These are phyloP conservation scores for Pseudocercospora vitis DNA, from an alignment of 2,329 filamentous ascomycete genomes.

Conservation along the genomic window DNA sequence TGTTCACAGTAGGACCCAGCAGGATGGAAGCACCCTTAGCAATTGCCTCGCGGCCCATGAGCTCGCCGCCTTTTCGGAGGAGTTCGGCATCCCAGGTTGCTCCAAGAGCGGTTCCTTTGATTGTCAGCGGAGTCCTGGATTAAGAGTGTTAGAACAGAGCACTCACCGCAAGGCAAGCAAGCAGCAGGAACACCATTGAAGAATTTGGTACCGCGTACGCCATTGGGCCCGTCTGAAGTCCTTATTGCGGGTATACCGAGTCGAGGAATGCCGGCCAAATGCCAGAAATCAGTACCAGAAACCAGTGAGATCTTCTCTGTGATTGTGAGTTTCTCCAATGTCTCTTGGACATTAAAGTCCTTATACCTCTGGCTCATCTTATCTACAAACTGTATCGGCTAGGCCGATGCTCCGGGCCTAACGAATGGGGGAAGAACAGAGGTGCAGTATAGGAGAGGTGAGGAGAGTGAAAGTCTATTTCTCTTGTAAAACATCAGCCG, in stretches of 20 bases:
- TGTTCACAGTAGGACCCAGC: constrained; percentile 75
- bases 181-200: constrained; percentile 66
- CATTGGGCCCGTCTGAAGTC: constrained; percentile 68
- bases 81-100: constrained; percentile 76
- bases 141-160: not conserved
- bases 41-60: constrained; percentile 70
- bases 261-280: constrained; percentile 61
- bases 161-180: constrained; percentile 69
- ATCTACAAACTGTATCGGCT: not conserved
- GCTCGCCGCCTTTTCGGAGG: constrained; percentile 66
- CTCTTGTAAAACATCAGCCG: not conserved
- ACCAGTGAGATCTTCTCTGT: constrained; percentile 37
- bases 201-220: constrained; percentile 66
- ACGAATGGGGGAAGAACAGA: not conserved
- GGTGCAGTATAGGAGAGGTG: not conserved
- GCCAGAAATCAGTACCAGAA: constrained; percentile 63
- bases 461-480: not conserved
- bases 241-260: constrained; percentile 65
- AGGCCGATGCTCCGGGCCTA: not conserved
- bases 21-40: constrained; percentile 73
- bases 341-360: constrained; percentile 36
- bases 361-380: constrained; percentile 21
- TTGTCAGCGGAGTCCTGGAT: constrained; percentile 3
- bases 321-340: constrained; percentile 33
- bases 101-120: constrained; percentile 63